Percentiles rank a stretch among this genome's conserved stretches.
Conservation (phyloP, 257 asterid genomes). For the Solanum sitiens region DNA sequence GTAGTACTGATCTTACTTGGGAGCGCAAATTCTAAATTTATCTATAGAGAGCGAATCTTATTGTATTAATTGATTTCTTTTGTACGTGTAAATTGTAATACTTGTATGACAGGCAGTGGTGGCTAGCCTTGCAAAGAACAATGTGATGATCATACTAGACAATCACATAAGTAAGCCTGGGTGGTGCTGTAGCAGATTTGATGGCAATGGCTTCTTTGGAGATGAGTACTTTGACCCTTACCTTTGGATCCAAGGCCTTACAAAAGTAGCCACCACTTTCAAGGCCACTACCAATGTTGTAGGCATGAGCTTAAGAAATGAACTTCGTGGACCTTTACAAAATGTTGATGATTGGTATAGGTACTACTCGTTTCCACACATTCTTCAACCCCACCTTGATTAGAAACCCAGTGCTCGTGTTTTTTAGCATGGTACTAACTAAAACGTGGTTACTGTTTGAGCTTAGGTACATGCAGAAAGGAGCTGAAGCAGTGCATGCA, state of each 20-base stretch:
- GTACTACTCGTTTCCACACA: conserved; percentile 11
- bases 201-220: conserved; percentile 92
- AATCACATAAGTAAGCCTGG: conserved; percentile 94
- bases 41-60: background rate
- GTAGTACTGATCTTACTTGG: background rate
- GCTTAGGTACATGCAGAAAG: conserved; percentile 64
- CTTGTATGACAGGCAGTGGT: conserved; percentile 62
- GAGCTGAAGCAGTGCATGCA: conserved; percentile 87
- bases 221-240: conserved; percentile 66
- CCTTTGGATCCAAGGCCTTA: conserved; percentile 70
- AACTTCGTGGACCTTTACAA: conserved; percentile 73
- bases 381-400: background rate
- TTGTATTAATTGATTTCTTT: background rate
- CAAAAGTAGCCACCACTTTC: conserved; percentile 62
- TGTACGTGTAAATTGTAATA: background rate
- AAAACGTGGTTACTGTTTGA: background rate
- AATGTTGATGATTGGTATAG: conserved; percentile 80
- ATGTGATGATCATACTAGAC: conserved; percentile 78
- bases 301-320: conserved; percentile 91
- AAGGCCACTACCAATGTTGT: conserved; percentile 42
- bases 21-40: background rate
- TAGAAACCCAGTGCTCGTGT: background rate
- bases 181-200: conserved; percentile 81
- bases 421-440: background rate
- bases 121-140: conserved; percentile 55